These are phyloP conservation scores for Penicillium polonicum DNA, from an alignment of 2,329 filamentous ascomycete genomes.

Conservation along the genomic window DNA sequence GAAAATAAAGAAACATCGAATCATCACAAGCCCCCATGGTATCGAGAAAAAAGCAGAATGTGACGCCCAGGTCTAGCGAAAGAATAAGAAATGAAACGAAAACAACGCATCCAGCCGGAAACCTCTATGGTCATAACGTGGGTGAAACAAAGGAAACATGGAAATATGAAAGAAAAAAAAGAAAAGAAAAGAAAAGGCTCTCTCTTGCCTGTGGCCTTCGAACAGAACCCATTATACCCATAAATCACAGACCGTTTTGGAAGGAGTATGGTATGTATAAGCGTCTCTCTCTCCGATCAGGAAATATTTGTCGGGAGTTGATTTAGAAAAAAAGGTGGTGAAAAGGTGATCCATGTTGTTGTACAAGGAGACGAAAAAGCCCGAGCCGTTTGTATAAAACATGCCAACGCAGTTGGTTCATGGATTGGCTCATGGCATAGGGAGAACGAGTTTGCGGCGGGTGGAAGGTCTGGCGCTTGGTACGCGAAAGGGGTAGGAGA, in stretches of 20 bases:
- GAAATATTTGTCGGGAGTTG: slow-evolving; percentile 10
- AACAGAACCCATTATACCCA: slow-evolving; percentile 14
- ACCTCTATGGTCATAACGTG: slow-evolving; percentile 43
- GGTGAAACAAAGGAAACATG: slow-evolving; percentile 21
- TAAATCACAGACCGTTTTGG: slow-evolving; percentile 10
- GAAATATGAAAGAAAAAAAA: slow-evolving; percentile 15
- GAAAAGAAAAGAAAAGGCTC: slow-evolving; percentile 9
- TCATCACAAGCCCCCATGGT: slow-evolving; percentile 32
- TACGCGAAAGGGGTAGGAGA: slow-evolving; percentile 6
- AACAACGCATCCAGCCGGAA: slow-evolving; percentile 33
- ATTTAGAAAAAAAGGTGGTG: background rate
- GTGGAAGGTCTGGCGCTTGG: slow-evolving; percentile 2
- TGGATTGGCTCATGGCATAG: slow-evolving; percentile 2
- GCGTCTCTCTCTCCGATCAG: slow-evolving; percentile 12
- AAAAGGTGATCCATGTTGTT: slow-evolving; percentile 26
- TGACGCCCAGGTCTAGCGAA: slow-evolving; percentile 39
- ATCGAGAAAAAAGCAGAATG: slow-evolving; percentile 28
- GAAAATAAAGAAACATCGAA: slow-evolving; percentile 23
- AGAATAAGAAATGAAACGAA: slow-evolving; percentile 32
- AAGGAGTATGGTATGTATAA: slow-evolving; percentile 5
- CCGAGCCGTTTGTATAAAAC: background rate
- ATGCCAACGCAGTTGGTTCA: slow-evolving; percentile 22
- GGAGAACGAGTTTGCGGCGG: slow-evolving; percentile 7
- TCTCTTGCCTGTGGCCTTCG: slow-evolving; percentile 12
- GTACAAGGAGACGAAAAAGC: slow-evolving; percentile 29